Evolutionary conservation across 1,284 basidiomycete genomes (phyloP).

Genomic region (Ustilago loliicola): DNA sequence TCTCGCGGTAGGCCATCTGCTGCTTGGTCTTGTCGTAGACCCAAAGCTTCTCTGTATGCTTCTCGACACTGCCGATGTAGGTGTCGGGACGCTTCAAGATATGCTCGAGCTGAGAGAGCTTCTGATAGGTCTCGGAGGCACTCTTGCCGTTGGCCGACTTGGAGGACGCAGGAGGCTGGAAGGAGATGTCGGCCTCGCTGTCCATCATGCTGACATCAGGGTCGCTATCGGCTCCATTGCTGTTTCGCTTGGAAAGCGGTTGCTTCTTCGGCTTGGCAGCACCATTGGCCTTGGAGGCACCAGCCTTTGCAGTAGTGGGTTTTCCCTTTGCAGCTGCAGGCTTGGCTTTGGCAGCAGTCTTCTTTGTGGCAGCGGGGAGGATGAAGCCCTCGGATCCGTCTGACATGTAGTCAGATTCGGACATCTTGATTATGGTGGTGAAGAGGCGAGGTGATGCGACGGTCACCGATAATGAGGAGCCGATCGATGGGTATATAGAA

Average conservation of each 20-base stretch:
- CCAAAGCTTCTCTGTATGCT: slow-evolving; percentile 68
- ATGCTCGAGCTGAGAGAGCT: slow-evolving; percentile 97
- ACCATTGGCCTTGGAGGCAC: slow-evolving; percentile 69
- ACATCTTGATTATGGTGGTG: slow-evolving; percentile 33
- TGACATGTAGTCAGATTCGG: slow-evolving; percentile 41
- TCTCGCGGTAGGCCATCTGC: slow-evolving; percentile 74
- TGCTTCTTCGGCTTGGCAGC: slow-evolving; percentile 78
- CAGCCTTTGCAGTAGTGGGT: slow-evolving; percentile 69
- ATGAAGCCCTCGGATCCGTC: slow-evolving; percentile 38
- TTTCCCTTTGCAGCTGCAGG: slow-evolving; percentile 28
- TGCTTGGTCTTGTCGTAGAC: slow-evolving; percentile 64
- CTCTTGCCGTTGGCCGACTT: slow-evolving; percentile 75
- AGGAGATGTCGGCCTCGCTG: slow-evolving; percentile 45
- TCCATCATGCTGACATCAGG: slow-evolving; percentile 72
- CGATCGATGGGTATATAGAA: slow-evolving; percentile 21
- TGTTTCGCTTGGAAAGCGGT: slow-evolving; percentile 77
- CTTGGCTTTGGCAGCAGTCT: slow-evolving; percentile 71
- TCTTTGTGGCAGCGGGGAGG: slow-evolving; percentile 69
- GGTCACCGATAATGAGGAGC: background rate
- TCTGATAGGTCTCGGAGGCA: slow-evolving; percentile 91
- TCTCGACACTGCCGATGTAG: slow-evolving; percentile 80
- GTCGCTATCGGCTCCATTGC: slow-evolving; percentile 70
- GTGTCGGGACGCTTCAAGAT: slow-evolving; percentile 96
- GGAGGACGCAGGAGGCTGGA: slow-evolving; percentile 32
- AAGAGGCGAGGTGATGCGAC: slow-evolving; percentile 9